Evolutionary conservation across 805 yeast species (phyloP).

Genomic region (Saturnispora quitensis): DNA sequence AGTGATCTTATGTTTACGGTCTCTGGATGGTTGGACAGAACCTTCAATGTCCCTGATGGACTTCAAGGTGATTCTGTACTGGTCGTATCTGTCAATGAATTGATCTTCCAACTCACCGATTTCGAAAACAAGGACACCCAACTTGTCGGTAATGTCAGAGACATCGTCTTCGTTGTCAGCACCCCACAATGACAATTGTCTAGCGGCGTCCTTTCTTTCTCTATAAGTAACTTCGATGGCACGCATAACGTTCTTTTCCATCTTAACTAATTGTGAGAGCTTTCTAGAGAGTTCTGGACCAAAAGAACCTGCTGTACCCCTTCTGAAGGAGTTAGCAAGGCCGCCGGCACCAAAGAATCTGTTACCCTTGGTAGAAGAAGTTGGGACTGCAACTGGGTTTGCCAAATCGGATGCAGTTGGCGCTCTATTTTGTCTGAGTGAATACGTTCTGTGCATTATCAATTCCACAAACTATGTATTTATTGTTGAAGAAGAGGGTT

Average conservation of each 20-base stretch:
- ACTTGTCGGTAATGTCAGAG: slow-evolving; percentile 76
- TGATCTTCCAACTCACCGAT: slow-evolving; percentile 83
- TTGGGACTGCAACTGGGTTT: slow-evolving; percentile 73
- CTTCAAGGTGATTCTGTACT: slow-evolving; percentile 74
- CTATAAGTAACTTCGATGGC: slow-evolving; percentile 67
- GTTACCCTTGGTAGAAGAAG: slow-evolving; percentile 47
- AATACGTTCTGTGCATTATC: slow-evolving; percentile 75
- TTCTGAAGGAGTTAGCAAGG: slow-evolving; percentile 40
- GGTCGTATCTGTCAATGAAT: slow-evolving; percentile 79
- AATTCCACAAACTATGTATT: background rate
- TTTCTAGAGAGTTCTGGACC: slow-evolving; percentile 77
- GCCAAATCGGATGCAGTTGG: slow-evolving; percentile 77
- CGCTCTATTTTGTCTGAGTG: slow-evolving; percentile 68
- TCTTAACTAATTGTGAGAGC: slow-evolving; percentile 63
- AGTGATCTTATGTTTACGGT: slow-evolving; percentile 76
- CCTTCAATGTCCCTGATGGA: slow-evolving; percentile 78
- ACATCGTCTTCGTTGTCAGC: slow-evolving; percentile 80
- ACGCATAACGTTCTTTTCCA: slow-evolving; percentile 75
- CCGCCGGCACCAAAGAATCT: slow-evolving; percentile 85
- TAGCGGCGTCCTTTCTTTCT: slow-evolving; percentile 76
- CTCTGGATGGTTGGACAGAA: slow-evolving; percentile 82
- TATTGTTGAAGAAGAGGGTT: background rate
- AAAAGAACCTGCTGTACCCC: slow-evolving; percentile 65
- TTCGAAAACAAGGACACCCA: slow-evolving; percentile 76
- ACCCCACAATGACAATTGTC: slow-evolving; percentile 81